Percentiles rank a stretch among this genome's conserved stretches.
Evolutionary conservation across 1,284 basidiomycete species (phyloP).

Genomic region (Puccinia coronata): DNA sequence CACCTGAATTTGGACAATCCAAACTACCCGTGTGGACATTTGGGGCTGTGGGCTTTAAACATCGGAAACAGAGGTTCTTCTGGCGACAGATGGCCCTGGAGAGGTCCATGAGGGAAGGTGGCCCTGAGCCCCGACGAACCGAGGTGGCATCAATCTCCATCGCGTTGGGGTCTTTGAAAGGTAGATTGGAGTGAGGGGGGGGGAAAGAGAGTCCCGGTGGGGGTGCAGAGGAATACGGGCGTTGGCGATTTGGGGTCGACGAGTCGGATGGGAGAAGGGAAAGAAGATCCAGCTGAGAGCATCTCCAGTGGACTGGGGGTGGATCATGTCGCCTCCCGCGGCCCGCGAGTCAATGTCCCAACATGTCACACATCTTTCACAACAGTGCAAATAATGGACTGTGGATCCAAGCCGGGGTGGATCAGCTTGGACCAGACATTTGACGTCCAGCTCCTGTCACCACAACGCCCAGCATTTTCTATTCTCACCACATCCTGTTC

Average conservation of each 20-base stretch:
- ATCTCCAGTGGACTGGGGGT: no score
- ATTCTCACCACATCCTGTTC: no score
- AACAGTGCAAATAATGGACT: no score
- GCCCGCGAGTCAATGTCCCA: no score
- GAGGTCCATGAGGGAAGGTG: neutral
- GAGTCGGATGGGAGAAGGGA: neutral
- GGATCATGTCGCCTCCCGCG: no score
- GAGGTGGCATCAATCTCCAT: constrained; percentile 1
- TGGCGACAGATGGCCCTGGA: neutral
- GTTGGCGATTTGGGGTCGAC: neutral
- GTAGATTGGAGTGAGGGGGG: neutral
- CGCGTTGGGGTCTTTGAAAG: neutral
- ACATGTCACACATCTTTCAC: no score
- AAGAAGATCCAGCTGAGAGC: neutral
- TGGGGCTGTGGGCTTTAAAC: neutral
- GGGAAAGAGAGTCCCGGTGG: neutral
- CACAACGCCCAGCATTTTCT: no score
- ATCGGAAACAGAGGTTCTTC: neutral
- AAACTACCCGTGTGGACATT: neutral
- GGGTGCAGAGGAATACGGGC: neutral
- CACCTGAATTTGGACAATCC: neutral
- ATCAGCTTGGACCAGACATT: no score
- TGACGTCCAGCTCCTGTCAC: no score
- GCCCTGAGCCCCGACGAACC: neutral
- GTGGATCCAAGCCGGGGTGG: no score